These are phyloP conservation scores for Picea abies DNA, from an alignment of 83 land plant species.

Conservation along the genomic window DNA sequence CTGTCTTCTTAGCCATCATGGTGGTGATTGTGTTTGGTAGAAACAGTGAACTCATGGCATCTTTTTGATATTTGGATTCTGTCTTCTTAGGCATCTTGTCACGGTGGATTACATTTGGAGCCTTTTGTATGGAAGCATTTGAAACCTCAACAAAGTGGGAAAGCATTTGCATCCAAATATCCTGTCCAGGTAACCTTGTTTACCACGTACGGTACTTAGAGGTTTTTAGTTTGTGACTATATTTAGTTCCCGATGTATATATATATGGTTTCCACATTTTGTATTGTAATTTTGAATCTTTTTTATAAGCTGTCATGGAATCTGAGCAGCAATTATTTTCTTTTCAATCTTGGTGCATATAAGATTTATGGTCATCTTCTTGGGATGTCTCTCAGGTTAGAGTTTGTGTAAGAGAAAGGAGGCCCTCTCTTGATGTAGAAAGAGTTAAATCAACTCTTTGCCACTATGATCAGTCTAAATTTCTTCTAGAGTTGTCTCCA, in stretches of 20 bases:
- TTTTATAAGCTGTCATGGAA: background rate
- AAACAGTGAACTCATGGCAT: background rate
- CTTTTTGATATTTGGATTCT: background rate
- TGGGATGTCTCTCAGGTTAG: background rate
- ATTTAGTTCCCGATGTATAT: background rate
- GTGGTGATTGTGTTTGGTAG: background rate
- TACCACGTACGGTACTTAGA: background rate
- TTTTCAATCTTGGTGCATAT: background rate
- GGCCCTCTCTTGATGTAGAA: constrained; percentile 7
- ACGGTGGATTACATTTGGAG: background rate
- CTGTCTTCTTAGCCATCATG: constrained; percentile 5
- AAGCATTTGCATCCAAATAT: background rate
- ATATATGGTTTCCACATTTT: background rate
- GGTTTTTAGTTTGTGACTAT: background rate
- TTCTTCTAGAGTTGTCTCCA: background rate
- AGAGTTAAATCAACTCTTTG: constrained; percentile 1
- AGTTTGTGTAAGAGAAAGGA: background rate
- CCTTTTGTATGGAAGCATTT: background rate
- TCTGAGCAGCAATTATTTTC: background rate
- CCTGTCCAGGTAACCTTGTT: constrained; percentile 10
- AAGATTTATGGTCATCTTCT: background rate
- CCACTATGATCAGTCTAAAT: background rate
- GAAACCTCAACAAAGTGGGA: background rate
- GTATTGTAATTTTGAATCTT: background rate
- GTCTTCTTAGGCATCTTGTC: constrained; percentile 6